phyloP scores from a whole-genome alignment of 2,329 filamentous ascomycete genomes.

The Pseudomassariella vexata region DNA sequence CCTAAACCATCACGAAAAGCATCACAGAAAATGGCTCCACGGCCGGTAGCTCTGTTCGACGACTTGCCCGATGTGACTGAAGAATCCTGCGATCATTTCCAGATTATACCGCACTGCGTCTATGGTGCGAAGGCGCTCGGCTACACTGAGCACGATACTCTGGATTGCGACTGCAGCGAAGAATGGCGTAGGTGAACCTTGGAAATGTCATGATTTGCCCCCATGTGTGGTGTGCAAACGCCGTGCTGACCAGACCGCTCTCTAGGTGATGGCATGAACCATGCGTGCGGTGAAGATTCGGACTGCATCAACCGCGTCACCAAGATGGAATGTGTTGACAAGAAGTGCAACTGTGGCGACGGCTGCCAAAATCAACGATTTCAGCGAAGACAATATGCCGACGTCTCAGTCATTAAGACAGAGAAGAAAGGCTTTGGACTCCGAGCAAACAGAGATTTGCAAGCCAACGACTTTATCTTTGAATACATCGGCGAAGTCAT shows the following conservation, averaged over 20 bases:
- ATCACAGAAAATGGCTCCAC: conserved; percentile 62
- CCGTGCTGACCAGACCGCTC: conserved; percentile 14
- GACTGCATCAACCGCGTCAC: conserved; percentile 98
- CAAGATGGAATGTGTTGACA: conserved; percentile 87
- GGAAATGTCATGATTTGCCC: conserved; percentile 6
- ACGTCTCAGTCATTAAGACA: conserved; percentile 93
- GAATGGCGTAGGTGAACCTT: conserved; percentile 75
- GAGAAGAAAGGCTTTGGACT: conserved; percentile 97
- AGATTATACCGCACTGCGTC: conserved; percentile 76
- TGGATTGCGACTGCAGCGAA: conserved; percentile 93
- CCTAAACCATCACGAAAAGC: conserved; percentile 69
- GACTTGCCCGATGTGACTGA: conserved; percentile 73
- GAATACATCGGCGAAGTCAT: conserved; percentile 99
- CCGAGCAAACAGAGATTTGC: conserved; percentile 70
- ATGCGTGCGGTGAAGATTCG: conserved; percentile 90
- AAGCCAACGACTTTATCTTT: conserved; percentile 86
- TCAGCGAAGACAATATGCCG: conserved; percentile 80
- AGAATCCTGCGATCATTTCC: conserved; percentile 71
- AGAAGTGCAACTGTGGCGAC: conserved; percentile 79
- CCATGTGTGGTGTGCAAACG: conserved; percentile 7
- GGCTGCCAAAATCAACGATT: conserved; percentile 94
- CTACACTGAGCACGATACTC: conserved; percentile 78
- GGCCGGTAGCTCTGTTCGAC: conserved; percentile 61
- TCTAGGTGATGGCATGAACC: conserved; percentile 59
- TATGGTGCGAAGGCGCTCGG: conserved; percentile 92